phyloP scores from a whole-genome alignment of 2,329 filamentous ascomycete species.

The Xenoacremonium recifei region DNA sequence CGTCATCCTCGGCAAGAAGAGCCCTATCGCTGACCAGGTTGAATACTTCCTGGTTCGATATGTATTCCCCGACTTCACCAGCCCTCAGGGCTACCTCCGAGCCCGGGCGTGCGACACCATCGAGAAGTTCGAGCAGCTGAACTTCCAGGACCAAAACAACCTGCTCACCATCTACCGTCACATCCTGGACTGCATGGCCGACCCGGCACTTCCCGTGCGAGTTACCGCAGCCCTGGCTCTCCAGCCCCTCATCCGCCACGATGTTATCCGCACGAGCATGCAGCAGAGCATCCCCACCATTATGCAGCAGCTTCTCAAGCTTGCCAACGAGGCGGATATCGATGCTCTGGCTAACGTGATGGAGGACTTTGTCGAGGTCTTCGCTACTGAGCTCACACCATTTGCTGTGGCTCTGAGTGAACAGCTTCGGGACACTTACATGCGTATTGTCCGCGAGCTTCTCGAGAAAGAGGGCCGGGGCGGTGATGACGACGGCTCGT shows the following conservation, averaged over 20 bases:
- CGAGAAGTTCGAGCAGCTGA: conserved; percentile 95
- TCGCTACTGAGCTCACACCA: conserved; percentile 92
- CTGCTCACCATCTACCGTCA: conserved; percentile 94
- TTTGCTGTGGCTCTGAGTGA: conserved; percentile 96
- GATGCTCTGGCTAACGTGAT: conserved; percentile 97
- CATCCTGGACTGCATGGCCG: conserved; percentile 95
- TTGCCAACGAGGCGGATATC: conserved; percentile 97
- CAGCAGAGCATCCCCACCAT: conserved; percentile 97
- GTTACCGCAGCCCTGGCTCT: conserved; percentile 92
- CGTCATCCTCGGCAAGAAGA: conserved; percentile 96
- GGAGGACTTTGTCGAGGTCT: conserved; percentile 99
- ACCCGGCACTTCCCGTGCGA: conserved; percentile 86
- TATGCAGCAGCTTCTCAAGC: conserved; percentile 96
- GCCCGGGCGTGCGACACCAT: conserved; percentile 95
- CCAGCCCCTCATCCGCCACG: conserved; percentile 93
- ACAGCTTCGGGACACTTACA: conserved; percentile 92
- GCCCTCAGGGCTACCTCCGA: conserved; percentile 85
- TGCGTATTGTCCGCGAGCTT: conserved; percentile 88
- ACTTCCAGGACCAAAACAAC: conserved; percentile 96
- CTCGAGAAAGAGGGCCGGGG: conserved; percentile 82
- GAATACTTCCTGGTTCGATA: conserved; percentile 98
- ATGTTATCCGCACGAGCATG: conserved; percentile 92
- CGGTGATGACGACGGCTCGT: conserved; percentile 73
- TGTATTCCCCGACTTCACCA: conserved; percentile 97
- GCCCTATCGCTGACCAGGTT: conserved; percentile 93